Percentiles rank a stretch among this genome's conserved stretches.
Conservation (phyloP, 78 protist genomes). For the Protostelium mycophagum region DNA sequence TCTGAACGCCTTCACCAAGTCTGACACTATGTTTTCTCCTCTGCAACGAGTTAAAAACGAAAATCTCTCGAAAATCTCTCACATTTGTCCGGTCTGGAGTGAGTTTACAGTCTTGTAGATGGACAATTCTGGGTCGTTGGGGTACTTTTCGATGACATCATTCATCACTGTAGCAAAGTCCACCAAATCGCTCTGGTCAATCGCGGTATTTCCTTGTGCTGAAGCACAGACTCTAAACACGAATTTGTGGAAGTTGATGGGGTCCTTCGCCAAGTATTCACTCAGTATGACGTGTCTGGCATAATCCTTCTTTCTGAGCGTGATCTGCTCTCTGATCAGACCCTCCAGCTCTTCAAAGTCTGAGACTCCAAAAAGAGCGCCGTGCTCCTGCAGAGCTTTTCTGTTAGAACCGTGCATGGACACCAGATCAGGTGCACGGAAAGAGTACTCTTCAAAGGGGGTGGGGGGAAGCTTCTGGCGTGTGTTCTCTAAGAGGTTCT, state of each 20-base stretch:
- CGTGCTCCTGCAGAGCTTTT: neutral
- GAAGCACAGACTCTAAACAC: neutral
- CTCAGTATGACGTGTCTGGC: no score
- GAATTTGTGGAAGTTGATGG: neutral
- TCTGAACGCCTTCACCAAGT: neutral
- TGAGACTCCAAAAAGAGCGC: neutral
- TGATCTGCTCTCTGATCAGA: no score
- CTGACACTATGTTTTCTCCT: neutral
- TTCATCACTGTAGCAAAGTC: neutral
- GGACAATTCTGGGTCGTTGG: neutral
- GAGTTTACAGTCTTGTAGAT: neutral
- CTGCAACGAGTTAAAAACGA: neutral
- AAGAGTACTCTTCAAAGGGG: neutral
- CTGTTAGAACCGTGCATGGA: neutral
- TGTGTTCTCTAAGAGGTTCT: neutral
- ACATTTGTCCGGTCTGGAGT: neutral
- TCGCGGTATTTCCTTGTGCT: no score
- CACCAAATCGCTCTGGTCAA: no score
- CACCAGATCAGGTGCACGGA: neutral
- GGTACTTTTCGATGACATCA: neutral
- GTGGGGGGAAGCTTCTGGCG: neutral
- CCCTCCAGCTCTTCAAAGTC: no score
- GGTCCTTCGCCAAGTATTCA: neutral
- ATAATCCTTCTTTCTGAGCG: no score
- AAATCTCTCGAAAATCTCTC: no score